A percentile compares a stretch with the other conserved stretches of the same genome.
phyloP scores from a whole-genome alignment of 768 basidiomycete species.

The Suillus subaureus region DNA sequence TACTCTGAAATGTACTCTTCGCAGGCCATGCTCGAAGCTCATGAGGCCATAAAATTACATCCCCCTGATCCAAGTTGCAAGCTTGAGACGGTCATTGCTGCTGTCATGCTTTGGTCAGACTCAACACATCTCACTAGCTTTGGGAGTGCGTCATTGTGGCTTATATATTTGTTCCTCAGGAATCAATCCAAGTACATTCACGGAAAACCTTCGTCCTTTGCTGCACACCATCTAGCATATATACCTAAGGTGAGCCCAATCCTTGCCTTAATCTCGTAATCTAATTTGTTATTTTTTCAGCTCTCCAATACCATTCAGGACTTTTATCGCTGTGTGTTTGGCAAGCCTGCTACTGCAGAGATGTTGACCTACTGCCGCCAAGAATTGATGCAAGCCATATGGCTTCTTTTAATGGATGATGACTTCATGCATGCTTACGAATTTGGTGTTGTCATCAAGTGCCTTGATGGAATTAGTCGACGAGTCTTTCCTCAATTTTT shows the following conservation, averaged over 20 bases:
- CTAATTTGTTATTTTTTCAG: conserved; percentile 8
- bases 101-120: conserved; percentile 29
- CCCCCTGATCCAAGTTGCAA: conserved; percentile 11
- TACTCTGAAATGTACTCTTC: conserved; percentile 28
- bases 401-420: conserved; percentile 23
- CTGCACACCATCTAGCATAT: conserved; percentile 25
- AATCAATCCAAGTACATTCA: conserved; percentile 13
- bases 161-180: conserved; percentile 13
- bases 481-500: conserved; percentile 23
- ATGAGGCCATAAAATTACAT: conserved; percentile 13
- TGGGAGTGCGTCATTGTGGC: conserved; percentile 18
- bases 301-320: conserved; percentile 18
- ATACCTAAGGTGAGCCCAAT: conserved; percentile 16
- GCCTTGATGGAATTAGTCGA: conserved; percentile 17
- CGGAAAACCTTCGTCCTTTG: conserved; percentile 10
- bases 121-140: conserved; percentile 27
- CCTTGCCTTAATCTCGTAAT: no score
- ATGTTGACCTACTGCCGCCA: conserved; percentile 18
- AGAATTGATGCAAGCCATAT: conserved; percentile 29
- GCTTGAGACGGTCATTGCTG: conserved; percentile 18
- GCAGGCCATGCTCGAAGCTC: conserved; percentile 17
- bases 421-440: conserved; percentile 28
- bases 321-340: conserved; percentile 9
- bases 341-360: not conserved
- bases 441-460: conserved; percentile 22